Evolutionary conservation across 202 grass and related monocot genomes (phyloP).

Genomic region (Cymbopogon flexuosus): DNA sequence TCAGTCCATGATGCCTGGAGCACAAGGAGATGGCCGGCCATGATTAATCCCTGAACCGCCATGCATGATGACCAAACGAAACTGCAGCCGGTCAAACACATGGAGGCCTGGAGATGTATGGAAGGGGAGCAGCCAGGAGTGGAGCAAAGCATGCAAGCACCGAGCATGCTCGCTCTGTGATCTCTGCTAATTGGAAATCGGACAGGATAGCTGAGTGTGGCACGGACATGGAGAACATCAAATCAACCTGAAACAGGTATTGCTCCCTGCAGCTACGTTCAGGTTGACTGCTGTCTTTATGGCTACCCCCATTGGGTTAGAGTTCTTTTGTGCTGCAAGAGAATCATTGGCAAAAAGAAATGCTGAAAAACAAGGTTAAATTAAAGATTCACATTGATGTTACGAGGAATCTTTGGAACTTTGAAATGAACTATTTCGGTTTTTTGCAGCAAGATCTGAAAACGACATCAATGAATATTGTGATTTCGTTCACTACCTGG

Average conservation of each 20-base stretch:
- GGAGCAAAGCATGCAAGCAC: slow-evolving; percentile 1
- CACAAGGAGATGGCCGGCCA: slow-evolving; percentile 13
- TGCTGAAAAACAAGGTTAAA: neutral
- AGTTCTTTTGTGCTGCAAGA: neutral
- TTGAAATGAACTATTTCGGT: neutral
- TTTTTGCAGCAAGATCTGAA: neutral
- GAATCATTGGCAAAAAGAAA: neutral
- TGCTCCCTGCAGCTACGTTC: neutral
- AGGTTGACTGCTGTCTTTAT: slow-evolving; percentile 30
- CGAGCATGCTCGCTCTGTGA: slow-evolving; percentile 20
- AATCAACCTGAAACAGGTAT: slow-evolving; percentile 40
- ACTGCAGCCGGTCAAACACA: slow-evolving; percentile 18
- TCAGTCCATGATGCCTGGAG: slow-evolving; percentile 13
- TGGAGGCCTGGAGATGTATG: neutral
- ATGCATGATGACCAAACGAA: slow-evolving; percentile 22
- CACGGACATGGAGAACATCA: slow-evolving; percentile 47
- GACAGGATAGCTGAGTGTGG: slow-evolving; percentile 23
- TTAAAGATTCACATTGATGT: neutral
- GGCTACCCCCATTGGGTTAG: neutral
- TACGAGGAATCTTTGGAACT: neutral
- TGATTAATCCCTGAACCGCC: slow-evolving; percentile 28
- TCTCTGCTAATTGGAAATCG: slow-evolving; percentile 27
- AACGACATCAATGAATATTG: neutral
- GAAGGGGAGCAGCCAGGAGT: slow-evolving; percentile 36
- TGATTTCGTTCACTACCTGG: neutral